Conservation (phyloP, 352 stramenopile species). For the Phytophthora idaei region DNA sequence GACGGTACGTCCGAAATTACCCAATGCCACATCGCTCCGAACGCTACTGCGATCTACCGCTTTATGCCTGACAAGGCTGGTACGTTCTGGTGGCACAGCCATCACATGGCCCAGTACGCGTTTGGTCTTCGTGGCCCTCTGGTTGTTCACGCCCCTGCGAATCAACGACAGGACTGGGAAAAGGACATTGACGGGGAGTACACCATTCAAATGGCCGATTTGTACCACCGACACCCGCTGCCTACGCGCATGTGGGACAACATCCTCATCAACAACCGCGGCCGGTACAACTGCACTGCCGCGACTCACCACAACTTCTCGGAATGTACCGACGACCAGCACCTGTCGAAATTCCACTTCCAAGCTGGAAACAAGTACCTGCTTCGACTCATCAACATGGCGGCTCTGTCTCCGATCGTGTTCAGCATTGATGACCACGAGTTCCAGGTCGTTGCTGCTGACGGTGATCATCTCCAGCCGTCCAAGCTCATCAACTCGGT, state of each 20-base stretch:
- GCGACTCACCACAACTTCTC: slow-evolving; percentile 20
- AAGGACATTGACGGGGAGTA: slow-evolving; percentile 33
- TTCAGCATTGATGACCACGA: slow-evolving; percentile 50
- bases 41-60: slow-evolving; percentile 28
- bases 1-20: slow-evolving; percentile 43
- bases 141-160: slow-evolving; percentile 32
- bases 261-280: slow-evolving; percentile 47
- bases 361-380: slow-evolving; percentile 36
- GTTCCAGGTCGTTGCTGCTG: slow-evolving; percentile 41
- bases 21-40: slow-evolving; percentile 39
- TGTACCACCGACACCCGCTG: slow-evolving; percentile 32
- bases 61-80: slow-evolving; percentile 38
- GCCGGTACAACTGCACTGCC: slow-evolving; percentile 43
- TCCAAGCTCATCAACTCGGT: slow-evolving; percentile 37
- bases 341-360: slow-evolving; percentile 36
- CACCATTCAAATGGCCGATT: slow-evolving; percentile 36
- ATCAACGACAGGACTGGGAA: slow-evolving; percentile 22
- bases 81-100: slow-evolving; percentile 49
- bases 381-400: slow-evolving; percentile 49
- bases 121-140: slow-evolving; percentile 43
- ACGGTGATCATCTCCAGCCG: slow-evolving; percentile 36
- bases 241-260: slow-evolving; percentile 34
- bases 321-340: slow-evolving; percentile 24
- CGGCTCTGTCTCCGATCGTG: slow-evolving; percentile 36
- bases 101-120: slow-evolving; percentile 38